phyloP scores from a whole-genome alignment of 2,329 filamentous ascomycete species.

The Beauveria sp. region DNA sequence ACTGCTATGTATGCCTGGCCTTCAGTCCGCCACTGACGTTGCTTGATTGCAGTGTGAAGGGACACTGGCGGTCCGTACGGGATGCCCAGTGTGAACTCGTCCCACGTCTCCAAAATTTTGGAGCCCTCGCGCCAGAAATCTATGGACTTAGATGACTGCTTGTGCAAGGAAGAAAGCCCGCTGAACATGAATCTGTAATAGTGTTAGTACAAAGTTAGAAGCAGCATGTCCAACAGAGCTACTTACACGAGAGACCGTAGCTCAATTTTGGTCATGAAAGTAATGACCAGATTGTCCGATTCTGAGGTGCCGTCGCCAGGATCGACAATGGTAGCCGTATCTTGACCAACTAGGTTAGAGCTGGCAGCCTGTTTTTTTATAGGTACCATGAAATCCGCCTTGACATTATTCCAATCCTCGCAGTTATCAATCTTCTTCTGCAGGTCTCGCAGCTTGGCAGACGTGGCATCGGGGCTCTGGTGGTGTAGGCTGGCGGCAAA shows the following conservation, averaged over 20 bases:
- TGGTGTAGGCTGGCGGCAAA: slow-evolving; percentile 61
- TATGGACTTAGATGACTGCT: slow-evolving; percentile 25
- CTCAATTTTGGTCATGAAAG: slow-evolving; percentile 54
- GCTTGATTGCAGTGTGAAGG: slow-evolving; percentile 49
- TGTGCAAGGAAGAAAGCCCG: slow-evolving; percentile 39
- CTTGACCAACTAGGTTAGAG: slow-evolving; percentile 45
- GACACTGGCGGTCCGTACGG: slow-evolving; percentile 39
- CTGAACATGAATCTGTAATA: slow-evolving; percentile 40
- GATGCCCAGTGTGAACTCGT: slow-evolving; percentile 26
- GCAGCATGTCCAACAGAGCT: background rate
- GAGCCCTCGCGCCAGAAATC: slow-evolving; percentile 37
- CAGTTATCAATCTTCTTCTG: slow-evolving; percentile 55
- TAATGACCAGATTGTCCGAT: slow-evolving; percentile 50
- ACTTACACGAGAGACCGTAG: slow-evolving; percentile 39
- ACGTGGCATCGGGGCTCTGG: slow-evolving; percentile 48
- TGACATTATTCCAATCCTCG: slow-evolving; percentile 39
- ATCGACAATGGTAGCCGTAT: slow-evolving; percentile 48
- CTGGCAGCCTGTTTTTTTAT: slow-evolving; percentile 46
- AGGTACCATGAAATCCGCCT: slow-evolving; percentile 46
- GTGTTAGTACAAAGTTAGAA: background rate
- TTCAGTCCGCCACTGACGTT: slow-evolving; percentile 56
- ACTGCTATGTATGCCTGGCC: slow-evolving; percentile 63
- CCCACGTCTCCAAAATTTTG: slow-evolving; percentile 40
- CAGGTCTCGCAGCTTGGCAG: slow-evolving; percentile 53
- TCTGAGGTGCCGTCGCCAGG: slow-evolving; percentile 36